Evolutionary conservation across 2,329 filamentous ascomycete genomes (phyloP).

Genomic region (Beauveria caledonica): DNA sequence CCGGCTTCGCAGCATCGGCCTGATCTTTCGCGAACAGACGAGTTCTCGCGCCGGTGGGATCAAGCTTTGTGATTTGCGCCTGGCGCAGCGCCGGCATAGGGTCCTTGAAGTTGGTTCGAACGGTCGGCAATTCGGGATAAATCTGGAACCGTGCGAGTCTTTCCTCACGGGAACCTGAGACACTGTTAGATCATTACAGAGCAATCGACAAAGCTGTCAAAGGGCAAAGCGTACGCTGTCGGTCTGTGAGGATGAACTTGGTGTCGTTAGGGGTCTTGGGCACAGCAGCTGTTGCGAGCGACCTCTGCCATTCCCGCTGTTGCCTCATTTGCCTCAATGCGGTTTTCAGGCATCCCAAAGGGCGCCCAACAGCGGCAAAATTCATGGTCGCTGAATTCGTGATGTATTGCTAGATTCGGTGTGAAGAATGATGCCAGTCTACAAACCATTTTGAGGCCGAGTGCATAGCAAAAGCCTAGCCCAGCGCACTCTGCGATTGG

Average conservation of each 20-base stretch:
- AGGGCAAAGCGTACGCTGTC: conserved; percentile 26
- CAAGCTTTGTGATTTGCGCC: conserved; percentile 64
- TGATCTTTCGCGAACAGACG: conserved; percentile 73
- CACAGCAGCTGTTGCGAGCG: conserved; percentile 36
- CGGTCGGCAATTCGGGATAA: conserved; percentile 48
- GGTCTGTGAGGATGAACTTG: conserved; percentile 22
- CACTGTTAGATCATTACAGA: conserved; percentile 12
- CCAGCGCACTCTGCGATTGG: conserved; percentile 28
- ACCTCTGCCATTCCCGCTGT: conserved; percentile 35
- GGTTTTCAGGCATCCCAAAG: conserved; percentile 62
- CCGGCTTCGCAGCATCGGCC: conserved; percentile 69
- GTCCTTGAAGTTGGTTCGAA: conserved; percentile 50
- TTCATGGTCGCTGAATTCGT: conserved; percentile 41
- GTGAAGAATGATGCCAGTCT: background rate
- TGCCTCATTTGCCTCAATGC: conserved; percentile 51
- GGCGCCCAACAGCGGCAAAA: conserved; percentile 54
- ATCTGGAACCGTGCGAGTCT: conserved; percentile 38
- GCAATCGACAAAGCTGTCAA: background rate
- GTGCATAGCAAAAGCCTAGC: conserved; percentile 2
- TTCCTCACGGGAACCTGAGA: conserved; percentile 25
- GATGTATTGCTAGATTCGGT: conserved; percentile 8
- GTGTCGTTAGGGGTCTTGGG: conserved; percentile 15
- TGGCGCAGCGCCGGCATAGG: conserved; percentile 60
- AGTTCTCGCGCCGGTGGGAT: conserved; percentile 75
- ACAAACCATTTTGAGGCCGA: background rate